Conservation (phyloP, 768 basidiomycete genomes). For the Candolleomyces efflorescens region DNA sequence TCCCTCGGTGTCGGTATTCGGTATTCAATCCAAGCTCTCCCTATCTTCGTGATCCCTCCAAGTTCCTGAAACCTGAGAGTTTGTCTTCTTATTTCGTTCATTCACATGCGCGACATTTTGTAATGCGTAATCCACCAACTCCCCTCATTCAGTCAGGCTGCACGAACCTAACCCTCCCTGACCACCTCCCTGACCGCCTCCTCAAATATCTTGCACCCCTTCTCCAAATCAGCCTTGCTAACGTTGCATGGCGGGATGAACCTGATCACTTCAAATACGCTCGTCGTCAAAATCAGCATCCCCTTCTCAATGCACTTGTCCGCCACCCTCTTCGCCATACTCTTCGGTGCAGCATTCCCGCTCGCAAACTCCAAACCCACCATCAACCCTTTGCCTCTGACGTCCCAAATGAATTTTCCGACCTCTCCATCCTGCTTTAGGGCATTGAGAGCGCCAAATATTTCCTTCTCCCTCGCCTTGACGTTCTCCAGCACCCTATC, state of each 20-base stretch:
- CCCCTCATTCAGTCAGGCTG: no score
- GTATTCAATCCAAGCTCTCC: no score
- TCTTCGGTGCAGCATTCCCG: constrained; percentile 28
- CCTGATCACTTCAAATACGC: constrained; percentile 80
- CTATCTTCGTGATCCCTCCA: no score
- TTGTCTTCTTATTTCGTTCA: no score
- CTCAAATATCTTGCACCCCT: constrained; percentile 60
- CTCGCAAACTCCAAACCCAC: constrained; percentile 70
- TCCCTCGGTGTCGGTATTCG: no score
- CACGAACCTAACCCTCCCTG: constrained; percentile 32
- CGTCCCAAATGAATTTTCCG: constrained; percentile 65
- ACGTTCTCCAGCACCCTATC: constrained; percentile 36
- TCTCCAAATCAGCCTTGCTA: constrained; percentile 65
- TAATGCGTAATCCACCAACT: no score
- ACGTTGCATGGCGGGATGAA: constrained; percentile 94
- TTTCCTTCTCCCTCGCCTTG: not conserved
- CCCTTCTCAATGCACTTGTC: constrained; percentile 84
- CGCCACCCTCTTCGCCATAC: constrained; percentile 64
- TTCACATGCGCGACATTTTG: no score
- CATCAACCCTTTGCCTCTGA: constrained; percentile 91
- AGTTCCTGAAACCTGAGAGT: no score
- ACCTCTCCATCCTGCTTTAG: constrained; percentile 40
- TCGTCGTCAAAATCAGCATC: constrained; percentile 84
- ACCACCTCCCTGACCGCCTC: constrained; percentile 71
- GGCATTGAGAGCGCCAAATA: not conserved